phyloP scores from a whole-genome alignment of 768 basidiomycete genomes.

The Galerina sulciceps region DNA sequence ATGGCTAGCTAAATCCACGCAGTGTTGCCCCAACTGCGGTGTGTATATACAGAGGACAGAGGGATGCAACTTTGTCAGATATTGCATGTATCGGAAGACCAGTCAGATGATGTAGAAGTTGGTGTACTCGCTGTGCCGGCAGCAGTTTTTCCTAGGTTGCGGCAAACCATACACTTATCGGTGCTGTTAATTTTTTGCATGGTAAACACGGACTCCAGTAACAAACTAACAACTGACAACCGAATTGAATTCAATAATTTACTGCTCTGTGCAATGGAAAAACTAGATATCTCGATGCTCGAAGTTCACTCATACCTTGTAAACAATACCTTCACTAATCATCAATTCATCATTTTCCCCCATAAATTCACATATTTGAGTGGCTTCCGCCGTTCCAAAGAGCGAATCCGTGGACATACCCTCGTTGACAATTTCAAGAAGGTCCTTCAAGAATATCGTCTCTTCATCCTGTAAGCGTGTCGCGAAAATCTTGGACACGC shows the following conservation, averaged over 20 bases:
- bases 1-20: conserved; percentile 3
- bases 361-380: conserved; percentile 75
- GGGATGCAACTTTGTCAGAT: conserved; percentile 5
- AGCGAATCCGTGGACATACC: conserved; percentile 69
- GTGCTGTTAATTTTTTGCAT: background rate
- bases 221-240: background rate
- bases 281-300: background rate
- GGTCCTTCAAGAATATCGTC: conserved; percentile 67
- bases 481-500: conserved; percentile 74
- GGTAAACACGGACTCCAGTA: no score
- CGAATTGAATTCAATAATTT: background rate
- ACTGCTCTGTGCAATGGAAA: no score
- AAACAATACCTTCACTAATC: conserved; percentile 85
- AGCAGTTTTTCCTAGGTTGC: background rate
- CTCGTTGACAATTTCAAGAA: conserved; percentile 78
- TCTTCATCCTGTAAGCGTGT: conserved; percentile 76
- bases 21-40: conserved; percentile 7
- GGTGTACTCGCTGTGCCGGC: background rate
- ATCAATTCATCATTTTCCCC: conserved; percentile 81
- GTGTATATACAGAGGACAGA: background rate
- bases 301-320: conserved; percentile 62
- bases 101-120: background rate
- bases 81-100: background rate
- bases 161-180: background rate
- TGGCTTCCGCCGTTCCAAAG: conserved; percentile 85